Base-by-base conservation (phyloP, 805 yeast genomes). In the Spencermartinsiella europaea region DNA sequence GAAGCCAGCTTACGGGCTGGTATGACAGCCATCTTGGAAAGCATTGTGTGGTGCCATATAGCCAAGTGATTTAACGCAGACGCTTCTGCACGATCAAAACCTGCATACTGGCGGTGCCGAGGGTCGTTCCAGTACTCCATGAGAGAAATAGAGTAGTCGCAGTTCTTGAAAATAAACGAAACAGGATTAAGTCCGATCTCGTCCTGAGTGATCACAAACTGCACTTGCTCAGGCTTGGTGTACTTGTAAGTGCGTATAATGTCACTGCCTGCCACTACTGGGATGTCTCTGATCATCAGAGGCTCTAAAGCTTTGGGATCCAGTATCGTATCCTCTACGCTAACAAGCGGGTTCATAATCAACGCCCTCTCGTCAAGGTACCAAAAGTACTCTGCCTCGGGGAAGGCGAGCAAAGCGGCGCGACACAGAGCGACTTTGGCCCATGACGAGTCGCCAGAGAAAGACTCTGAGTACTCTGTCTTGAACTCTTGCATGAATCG, bases 321-420 rank as follows among this genome's bases (percentile, higher is more conserved):
- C 44, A 87, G 64, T 38, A 91, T 62, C 53, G 83, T 79, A 19
- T 77, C 69, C 14, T 74, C 67, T 28, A 91, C 58, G 49, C 85
- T 79, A 34, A 83, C 70, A 43, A 76, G 75, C 48, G 79, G 69
- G 50, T 86, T 77, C 87, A 85, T 83, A 47, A 91, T 80, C 44
- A 88, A 66, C 0, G 91, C 80, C 58, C 83, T 80, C 40, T 56
- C 60, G 62, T 87, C 96, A 38, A 93, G 61, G 60, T 80, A 90
- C 93, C 97, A 86, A 60, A 90, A 82, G 72, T 87, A 84, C 62
- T 86, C 80, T n/a, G 96, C 85, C 40, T 81, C 72, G 1, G 98
- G 98, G 70, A 89, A 89, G 0, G 95, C 93, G 63, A 77, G 79
- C 83, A 91, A 80, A n/a, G 98, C 97, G 37, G 90, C 93, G 50